Evolutionary conservation across 2,329 filamentous ascomycete genomes (phyloP).

Genomic region (Monilinia vaccinii-corymbosi): DNA sequence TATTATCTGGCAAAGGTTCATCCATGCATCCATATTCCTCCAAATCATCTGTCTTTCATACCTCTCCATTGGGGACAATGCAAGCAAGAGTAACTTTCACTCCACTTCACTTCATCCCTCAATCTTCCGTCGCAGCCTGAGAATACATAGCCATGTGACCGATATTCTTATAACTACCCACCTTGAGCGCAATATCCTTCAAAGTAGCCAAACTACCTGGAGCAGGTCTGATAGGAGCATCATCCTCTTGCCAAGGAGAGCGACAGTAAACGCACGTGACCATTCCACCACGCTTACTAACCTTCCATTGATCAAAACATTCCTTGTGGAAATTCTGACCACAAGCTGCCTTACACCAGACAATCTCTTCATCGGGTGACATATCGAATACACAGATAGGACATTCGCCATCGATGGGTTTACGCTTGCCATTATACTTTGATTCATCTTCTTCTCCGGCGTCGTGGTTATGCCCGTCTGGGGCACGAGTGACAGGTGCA

Average conservation of each 20-base stretch:
- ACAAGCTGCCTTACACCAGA: constrained; percentile 50
- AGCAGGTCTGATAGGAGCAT: background rate
- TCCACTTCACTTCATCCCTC: background rate
- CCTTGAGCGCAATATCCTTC: constrained; percentile 15
- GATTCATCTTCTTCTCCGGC: constrained; percentile 8
- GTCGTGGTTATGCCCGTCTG: constrained; percentile 5
- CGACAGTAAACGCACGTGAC: constrained; percentile 55
- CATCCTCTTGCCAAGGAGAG: constrained; percentile 43
- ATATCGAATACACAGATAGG: constrained; percentile 19
- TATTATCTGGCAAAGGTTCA: background rate
- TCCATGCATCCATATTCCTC: background rate
- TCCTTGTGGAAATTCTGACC: constrained; percentile 44
- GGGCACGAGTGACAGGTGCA: constrained; percentile 15
- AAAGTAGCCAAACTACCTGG: constrained; percentile 12
- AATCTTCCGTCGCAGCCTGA: background rate
- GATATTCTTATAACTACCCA: constrained; percentile 17
- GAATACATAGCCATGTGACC: constrained; percentile 13
- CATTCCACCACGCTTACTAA: constrained; percentile 33
- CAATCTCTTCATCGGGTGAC: constrained; percentile 33
- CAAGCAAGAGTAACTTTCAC: background rate
- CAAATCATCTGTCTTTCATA: background rate
- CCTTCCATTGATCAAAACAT: constrained; percentile 46
- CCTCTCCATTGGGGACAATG: too few species aligned
- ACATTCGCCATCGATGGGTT: constrained; percentile 18
- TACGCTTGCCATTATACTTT: constrained; percentile 14